These are phyloP conservation scores for Biscogniauxia mediterranea DNA, from an alignment of 2,329 filamentous ascomycete genomes.

Conservation along the genomic window DNA sequence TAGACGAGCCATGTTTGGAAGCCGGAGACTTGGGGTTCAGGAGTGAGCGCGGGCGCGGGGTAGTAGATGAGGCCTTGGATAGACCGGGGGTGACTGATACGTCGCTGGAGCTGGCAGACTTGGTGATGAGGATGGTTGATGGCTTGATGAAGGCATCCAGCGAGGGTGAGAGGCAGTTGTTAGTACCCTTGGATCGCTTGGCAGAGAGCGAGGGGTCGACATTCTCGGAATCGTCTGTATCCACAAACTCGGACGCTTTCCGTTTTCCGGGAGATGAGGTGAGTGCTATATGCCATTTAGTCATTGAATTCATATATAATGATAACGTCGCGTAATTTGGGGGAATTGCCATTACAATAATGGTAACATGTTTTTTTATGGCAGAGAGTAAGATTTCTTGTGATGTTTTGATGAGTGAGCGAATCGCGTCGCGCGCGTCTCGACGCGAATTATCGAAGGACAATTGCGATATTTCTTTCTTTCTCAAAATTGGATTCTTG, in stretches of 20 bases:
- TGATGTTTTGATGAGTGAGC: conserved; percentile 3
- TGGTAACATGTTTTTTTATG: neutral
- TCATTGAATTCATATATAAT: conserved; percentile 6
- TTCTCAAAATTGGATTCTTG: neutral
- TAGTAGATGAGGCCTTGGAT: conserved; percentile 27
- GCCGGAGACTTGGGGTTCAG: conserved; percentile 54
- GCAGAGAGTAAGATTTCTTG: neutral
- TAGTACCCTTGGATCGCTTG: conserved; percentile 57
- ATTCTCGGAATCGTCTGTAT: conserved; percentile 58
- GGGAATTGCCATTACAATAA: neutral
- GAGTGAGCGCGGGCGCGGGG: conserved; percentile 42
- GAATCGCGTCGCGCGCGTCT: neutral
- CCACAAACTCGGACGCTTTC: conserved; percentile 52
- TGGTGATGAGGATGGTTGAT: conserved; percentile 44
- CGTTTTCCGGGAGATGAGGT: conserved; percentile 49
- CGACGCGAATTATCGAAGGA: conserved; percentile 1
- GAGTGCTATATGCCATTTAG: conserved; percentile 40
- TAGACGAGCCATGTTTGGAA: conserved; percentile 43
- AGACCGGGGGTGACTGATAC: conserved; percentile 35
- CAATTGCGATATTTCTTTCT: neutral
- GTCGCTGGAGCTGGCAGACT: conserved; percentile 37
- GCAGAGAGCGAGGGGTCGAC: conserved; percentile 56
- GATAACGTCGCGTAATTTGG: neutral
- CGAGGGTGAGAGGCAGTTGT: conserved; percentile 37
- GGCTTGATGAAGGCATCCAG: conserved; percentile 50